Evolutionary conservation across 768 basidiomycete species (phyloP).

Genomic region (Hemileccinum rubropunctum): DNA sequence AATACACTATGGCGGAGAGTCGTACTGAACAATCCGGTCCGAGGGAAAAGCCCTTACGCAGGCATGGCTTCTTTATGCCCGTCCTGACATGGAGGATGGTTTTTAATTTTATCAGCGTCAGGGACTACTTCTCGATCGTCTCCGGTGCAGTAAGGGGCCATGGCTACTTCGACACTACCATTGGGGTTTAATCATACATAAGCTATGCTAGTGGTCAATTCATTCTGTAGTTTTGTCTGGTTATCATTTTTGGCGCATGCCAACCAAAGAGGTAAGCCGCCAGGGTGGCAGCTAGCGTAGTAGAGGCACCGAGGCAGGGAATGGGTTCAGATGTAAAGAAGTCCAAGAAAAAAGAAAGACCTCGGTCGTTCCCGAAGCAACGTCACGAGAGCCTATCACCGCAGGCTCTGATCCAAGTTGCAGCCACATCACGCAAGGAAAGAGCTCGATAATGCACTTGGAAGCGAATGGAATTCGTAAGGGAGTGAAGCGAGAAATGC

Average conservation of each 20-base stretch:
- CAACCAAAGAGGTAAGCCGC: not conserved
- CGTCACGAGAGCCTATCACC: not conserved
- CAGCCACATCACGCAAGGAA: not conserved
- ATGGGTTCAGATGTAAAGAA: not conserved
- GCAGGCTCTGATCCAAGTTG: not conserved
- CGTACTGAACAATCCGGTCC: too few relatives aligned
- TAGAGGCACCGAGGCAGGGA: not conserved
- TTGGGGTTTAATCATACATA: not conserved
- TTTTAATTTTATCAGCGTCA: too few relatives aligned
- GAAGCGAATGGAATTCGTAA: not conserved
- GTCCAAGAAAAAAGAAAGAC: conserved; percentile 3
- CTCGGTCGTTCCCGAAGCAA: not conserved
- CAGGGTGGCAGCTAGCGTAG: not conserved
- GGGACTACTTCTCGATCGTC: too few relatives aligned
- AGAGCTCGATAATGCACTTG: not conserved
- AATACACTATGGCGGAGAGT: too few relatives aligned
- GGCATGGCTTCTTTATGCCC: too few relatives aligned
- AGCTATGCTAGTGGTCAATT: not conserved
- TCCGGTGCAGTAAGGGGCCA: too few relatives aligned
- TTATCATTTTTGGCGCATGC: not conserved
- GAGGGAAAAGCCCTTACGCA: too few relatives aligned
- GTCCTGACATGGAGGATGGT: too few relatives aligned
- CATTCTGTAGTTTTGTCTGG: not conserved
- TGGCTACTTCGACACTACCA: not conserved
- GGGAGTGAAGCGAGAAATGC: not conserved